A percentile compares a stretch with the other conserved stretches of the same genome.
Conservation (phyloP, 805 yeast genomes). For the Ogataea paraovalis region DNA sequence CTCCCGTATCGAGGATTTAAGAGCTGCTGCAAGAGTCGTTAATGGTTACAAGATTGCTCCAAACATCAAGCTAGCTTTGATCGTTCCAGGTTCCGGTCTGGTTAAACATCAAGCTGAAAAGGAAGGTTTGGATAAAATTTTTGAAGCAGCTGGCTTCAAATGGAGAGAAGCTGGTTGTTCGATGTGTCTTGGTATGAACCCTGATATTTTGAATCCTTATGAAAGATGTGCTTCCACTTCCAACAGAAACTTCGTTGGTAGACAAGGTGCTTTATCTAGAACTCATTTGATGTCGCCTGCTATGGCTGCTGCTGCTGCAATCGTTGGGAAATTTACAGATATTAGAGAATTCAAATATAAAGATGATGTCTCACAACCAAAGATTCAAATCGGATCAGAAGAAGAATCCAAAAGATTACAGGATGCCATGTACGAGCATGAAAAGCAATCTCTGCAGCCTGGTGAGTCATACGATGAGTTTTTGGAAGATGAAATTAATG, state of each 20-base stretch:
- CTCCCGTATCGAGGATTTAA: constrained; percentile 93
- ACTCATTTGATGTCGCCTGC: constrained; percentile 98
- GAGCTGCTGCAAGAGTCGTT: constrained; percentile 92
- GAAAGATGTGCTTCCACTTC: constrained; percentile 99
- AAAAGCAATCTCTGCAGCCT: constrained; percentile 56
- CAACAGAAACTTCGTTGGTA: constrained; percentile 97
- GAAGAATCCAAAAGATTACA: constrained; percentile 57
- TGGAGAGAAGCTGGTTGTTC: constrained; percentile 99
- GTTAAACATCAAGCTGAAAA: constrained; percentile 90
- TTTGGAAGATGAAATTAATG: constrained; percentile 53
- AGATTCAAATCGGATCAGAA: constrained; percentile 42
- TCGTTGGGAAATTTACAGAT: constrained; percentile 85
- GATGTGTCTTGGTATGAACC: constrained; percentile 99
- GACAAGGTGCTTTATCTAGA: constrained; percentile 95
- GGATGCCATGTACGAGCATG: constrained; percentile 65
- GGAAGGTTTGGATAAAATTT: constrained; percentile 91
- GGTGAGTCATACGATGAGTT: constrained; percentile 46
- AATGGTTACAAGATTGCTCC: constrained; percentile 85
- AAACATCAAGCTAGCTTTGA: constrained; percentile 75
- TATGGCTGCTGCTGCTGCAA: constrained; percentile 99
- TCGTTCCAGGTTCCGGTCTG: constrained; percentile 97
- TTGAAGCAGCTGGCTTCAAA: constrained; percentile 88
- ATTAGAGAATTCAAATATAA: constrained; percentile 75
- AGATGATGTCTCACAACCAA: constrained; percentile 53
- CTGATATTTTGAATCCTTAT: constrained; percentile 89